Conservation (phyloP, 164 flowering plant species). For the Kalanchoe fedtschenkoi region DNA sequence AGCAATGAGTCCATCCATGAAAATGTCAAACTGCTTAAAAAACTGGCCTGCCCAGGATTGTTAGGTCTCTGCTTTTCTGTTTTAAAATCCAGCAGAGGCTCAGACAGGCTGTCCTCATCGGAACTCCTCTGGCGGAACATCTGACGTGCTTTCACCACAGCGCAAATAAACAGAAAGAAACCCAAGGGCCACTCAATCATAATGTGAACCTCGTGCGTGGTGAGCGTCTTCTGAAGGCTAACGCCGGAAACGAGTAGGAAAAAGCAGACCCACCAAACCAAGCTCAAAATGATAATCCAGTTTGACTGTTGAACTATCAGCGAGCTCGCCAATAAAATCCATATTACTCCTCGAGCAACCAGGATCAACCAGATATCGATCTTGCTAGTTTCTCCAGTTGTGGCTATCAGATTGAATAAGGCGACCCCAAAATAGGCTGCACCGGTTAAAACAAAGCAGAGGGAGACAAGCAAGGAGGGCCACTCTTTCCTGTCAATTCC, state of each 20-base stretch:
- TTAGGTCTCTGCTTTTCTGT: conserved; percentile 7
- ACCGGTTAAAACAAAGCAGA: conserved; percentile 33
- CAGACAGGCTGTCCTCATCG: conserved; percentile 19
- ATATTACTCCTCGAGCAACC: conserved; percentile 36
- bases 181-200: conserved; percentile 36
- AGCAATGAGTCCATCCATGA: conserved; percentile 74
- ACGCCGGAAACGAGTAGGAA: conserved; percentile 34
- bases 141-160: conserved; percentile 18
- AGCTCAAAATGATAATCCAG: conserved; percentile 22
- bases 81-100: conserved; percentile 32
- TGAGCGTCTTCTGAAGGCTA: conserved; percentile 24
- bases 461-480: conserved; percentile 23
- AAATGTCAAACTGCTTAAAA: conserved; percentile 45
- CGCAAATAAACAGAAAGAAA: conserved; percentile 46
- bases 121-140: conserved; percentile 7
- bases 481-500: conserved; percentile 19
- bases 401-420: conserved; percentile 17
- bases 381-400: conserved; percentile 7
- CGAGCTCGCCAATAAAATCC: conserved; percentile 46
- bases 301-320: conserved; percentile 22
- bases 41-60: conserved; percentile 17
- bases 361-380: conserved; percentile 19
- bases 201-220: conserved; percentile 12
- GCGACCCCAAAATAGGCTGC: conserved; percentile 24
- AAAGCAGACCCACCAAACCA: conserved; percentile 56